Evolutionary conservation across 192 early-diverging fungal genomes (phyloP).

Genomic region (Pilaira anomala): DNA sequence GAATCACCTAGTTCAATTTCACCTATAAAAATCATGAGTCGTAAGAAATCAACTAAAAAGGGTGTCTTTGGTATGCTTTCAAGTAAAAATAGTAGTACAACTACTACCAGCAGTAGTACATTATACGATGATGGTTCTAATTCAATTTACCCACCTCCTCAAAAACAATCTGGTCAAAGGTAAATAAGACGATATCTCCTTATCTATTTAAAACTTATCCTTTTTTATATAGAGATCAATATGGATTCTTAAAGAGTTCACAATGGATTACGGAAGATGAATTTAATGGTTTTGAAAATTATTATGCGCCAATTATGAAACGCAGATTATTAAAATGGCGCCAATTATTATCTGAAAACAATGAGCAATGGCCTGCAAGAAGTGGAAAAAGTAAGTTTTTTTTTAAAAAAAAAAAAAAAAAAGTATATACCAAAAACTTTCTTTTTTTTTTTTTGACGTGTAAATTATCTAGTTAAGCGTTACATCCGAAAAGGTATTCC

Average conservation of each 20-base stretch:
- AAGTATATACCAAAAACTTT: not conserved
- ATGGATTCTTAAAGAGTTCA: conserved; percentile 54
- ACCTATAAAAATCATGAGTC: too few species aligned
- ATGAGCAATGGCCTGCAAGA: conserved; percentile 46
- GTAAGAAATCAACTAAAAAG: not conserved
- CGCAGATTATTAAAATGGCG: conserved; percentile 53
- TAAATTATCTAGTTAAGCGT: conserved; percentile 64
- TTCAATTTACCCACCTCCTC: conserved; percentile 10
- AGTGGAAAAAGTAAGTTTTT: conserved; percentile 45
- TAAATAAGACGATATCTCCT: not conserved
- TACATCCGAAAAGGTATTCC: conserved; percentile 81
- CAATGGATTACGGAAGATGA: conserved; percentile 52
- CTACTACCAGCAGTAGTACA: not conserved
- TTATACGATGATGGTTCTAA: conserved; percentile 15
- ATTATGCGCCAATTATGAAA: conserved; percentile 49
- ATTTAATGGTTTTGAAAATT: conserved; percentile 49
- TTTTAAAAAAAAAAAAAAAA: too few species aligned
- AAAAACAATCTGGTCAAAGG: conserved; percentile 7
- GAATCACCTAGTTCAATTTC: too few species aligned
- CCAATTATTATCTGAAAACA: conserved; percentile 45
- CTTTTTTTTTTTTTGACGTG: conserved; percentile 5
- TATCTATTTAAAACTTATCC: too few species aligned
- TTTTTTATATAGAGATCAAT: conserved; percentile 46
- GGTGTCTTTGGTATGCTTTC: conserved; percentile 9
- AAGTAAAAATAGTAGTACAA: conserved; percentile 1